Conservation (phyloP, 495 filamentous ascomycete genomes). For the Pyrenula massariospora region DNA sequence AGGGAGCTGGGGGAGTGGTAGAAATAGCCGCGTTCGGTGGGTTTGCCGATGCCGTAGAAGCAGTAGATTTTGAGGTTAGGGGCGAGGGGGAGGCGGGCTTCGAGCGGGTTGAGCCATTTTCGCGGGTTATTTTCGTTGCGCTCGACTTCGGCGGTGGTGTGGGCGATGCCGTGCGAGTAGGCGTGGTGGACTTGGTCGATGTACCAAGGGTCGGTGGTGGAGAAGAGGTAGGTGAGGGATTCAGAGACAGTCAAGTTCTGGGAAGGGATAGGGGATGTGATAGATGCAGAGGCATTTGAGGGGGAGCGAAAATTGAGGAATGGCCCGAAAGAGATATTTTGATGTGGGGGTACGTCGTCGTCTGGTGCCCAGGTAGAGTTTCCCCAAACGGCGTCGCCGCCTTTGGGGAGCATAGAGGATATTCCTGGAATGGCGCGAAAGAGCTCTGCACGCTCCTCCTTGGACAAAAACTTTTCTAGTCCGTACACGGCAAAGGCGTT, state of each 20-base stretch:
- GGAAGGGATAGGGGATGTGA: conserved; percentile 23
- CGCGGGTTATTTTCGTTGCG: conserved; percentile 67
- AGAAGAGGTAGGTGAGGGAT: conserved; percentile 64
- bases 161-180: conserved; percentile 85
- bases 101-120: conserved; percentile 94
- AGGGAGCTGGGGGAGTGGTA: conserved; percentile 62
- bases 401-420: conserved; percentile 93
- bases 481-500: conserved; percentile 98
- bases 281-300: conserved; percentile 53
- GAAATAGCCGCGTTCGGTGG: conserved; percentile 83
- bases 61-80: conserved; percentile 94
- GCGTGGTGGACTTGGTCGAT: conserved; percentile 50
- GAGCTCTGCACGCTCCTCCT: conserved; percentile 81
- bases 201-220: conserved; percentile 80
- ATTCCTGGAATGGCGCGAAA: conserved; percentile 96
- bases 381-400: conserved; percentile 89
- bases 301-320: conserved; percentile 75
- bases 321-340: conserved; percentile 61
- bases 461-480: conserved; percentile 86
- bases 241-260: conserved; percentile 71
- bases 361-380: conserved; percentile 84
- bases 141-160: conserved; percentile 70
- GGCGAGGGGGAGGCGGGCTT: conserved; percentile 76
- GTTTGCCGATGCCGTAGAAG: conserved; percentile 90
- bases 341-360: conserved; percentile 50